phyloP scores from a whole-genome alignment of 2,329 filamentous ascomycete genomes.

The Fusarium sp. region DNA sequence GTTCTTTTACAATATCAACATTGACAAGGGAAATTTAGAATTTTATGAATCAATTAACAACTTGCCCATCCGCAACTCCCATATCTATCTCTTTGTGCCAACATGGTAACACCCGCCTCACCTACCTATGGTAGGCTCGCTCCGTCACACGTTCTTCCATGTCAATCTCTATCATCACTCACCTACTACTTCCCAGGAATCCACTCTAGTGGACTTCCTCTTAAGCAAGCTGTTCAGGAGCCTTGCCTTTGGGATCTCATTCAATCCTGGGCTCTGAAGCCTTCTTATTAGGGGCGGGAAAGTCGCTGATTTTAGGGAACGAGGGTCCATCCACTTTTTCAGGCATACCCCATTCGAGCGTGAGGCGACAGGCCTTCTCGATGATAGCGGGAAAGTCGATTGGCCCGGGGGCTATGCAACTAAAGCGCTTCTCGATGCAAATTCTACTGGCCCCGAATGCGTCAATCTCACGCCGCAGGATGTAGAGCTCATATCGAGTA shows the following conservation, averaged over 20 bases:
- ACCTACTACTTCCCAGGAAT: background rate
- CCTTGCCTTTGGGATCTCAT: background rate
- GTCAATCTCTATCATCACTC: background rate
- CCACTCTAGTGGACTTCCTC: background rate
- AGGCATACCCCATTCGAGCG: background rate
- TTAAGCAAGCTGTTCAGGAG: background rate
- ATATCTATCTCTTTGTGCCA: background rate
- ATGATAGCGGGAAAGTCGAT: background rate
- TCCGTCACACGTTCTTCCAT: background rate
- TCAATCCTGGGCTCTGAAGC: background rate
- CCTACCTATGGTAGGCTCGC: background rate
- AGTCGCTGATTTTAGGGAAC: background rate
- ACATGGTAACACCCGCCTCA: background rate
- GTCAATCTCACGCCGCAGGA: background rate
- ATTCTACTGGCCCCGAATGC: background rate
- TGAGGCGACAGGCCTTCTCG: background rate
- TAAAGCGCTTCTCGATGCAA: background rate
- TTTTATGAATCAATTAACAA: background rate
- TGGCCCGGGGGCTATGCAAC: background rate
- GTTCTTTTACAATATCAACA: background rate
- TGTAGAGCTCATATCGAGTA: background rate
- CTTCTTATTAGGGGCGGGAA: background rate
- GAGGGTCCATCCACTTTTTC: background rate
- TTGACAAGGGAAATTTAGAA: background rate
- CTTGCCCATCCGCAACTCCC: background rate